phyloP scores from a whole-genome alignment of 2,329 filamentous ascomycete genomes.

The Penicillium sp. region DNA sequence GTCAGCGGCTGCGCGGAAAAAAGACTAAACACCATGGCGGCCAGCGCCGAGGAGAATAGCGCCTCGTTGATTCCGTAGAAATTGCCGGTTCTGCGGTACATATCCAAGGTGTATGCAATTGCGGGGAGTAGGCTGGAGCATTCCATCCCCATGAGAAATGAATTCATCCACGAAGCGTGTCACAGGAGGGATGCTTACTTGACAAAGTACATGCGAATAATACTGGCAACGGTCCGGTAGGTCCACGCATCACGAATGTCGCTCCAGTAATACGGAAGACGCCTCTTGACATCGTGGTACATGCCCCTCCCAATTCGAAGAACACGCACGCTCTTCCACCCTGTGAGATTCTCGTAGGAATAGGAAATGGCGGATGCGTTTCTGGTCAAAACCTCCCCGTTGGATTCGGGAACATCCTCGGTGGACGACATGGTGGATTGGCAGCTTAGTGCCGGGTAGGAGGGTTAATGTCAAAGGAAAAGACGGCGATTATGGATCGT shows the following conservation, averaged over 20 bases:
- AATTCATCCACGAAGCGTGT: too few relatives aligned
- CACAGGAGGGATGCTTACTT: conserved; percentile 13
- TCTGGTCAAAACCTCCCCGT: not conserved
- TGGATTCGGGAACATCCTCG: too few relatives aligned
- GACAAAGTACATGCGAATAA: conserved; percentile 55
- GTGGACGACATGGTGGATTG: too few relatives aligned
- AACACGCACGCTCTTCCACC: conserved; percentile 39
- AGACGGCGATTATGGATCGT: too few relatives aligned
- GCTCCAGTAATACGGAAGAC: conserved; percentile 52
- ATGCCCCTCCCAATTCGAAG: conserved; percentile 48
- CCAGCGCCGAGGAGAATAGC: conserved; percentile 51
- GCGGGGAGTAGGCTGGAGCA: conserved; percentile 48
- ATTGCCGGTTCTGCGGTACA: conserved; percentile 49
- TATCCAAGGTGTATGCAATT: conserved; percentile 54
- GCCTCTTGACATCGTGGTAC: conserved; percentile 49
- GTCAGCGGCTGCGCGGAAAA: conserved; percentile 50
- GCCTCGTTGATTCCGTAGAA: conserved; percentile 55
- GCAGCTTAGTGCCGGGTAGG: too few relatives aligned
- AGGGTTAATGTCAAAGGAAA: too few relatives aligned
- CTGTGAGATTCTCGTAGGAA: conserved; percentile 31
- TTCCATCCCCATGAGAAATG: too few relatives aligned
- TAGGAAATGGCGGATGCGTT: conserved; percentile 12
- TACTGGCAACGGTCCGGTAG: conserved; percentile 51
- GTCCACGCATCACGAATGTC: conserved; percentile 52
- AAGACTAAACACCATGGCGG: conserved; percentile 50